Conservation (phyloP, 805 yeast genomes). For the Grigorovia yakushimaensis region DNA sequence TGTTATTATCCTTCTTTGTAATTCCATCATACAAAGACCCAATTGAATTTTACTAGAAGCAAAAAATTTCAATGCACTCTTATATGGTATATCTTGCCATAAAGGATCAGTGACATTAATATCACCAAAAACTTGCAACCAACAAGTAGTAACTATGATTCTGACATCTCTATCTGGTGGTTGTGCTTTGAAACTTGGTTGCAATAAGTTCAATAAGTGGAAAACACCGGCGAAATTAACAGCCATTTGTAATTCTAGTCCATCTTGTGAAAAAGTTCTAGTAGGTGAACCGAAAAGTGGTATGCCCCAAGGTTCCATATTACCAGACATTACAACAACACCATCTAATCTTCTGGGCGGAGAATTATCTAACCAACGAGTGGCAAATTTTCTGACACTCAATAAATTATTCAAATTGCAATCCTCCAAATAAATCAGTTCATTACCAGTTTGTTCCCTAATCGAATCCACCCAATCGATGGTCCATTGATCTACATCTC, state of each 20-base stretch:
- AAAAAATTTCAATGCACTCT: constrained; percentile 62
- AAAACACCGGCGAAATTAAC: constrained; percentile 73
- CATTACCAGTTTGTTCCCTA: constrained; percentile 58
- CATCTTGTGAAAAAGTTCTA: constrained; percentile 67
- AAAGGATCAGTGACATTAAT: constrained; percentile 54
- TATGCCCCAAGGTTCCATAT: constrained; percentile 57
- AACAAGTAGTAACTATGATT: constrained; percentile 67
- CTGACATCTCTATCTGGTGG: constrained; percentile 94
- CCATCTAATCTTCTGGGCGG: constrained; percentile 92
- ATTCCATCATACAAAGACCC: constrained; percentile 66
- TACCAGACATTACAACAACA: constrained; percentile 79
- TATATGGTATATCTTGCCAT: constrained; percentile 48
- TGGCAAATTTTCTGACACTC: constrained; percentile 81
- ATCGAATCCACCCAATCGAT: constrained; percentile 72
- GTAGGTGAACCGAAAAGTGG: constrained; percentile 23
- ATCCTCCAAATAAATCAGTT: constrained; percentile 79
- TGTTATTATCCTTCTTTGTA: constrained; percentile 52
- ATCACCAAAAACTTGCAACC: constrained; percentile 64
- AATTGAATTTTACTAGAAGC: constrained; percentile 77
- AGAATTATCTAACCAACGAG: constrained; percentile 83
- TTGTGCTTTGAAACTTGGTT: constrained; percentile 80
- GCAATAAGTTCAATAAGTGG: constrained; percentile 67
- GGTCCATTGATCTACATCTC: constrained; percentile 65
- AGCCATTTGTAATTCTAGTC: constrained; percentile 78
- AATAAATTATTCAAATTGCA: constrained; percentile 70